phyloP scores from a whole-genome alignment of 192 early-diverging fungal genomes.

The Spizellomyces punctatus region DNA sequence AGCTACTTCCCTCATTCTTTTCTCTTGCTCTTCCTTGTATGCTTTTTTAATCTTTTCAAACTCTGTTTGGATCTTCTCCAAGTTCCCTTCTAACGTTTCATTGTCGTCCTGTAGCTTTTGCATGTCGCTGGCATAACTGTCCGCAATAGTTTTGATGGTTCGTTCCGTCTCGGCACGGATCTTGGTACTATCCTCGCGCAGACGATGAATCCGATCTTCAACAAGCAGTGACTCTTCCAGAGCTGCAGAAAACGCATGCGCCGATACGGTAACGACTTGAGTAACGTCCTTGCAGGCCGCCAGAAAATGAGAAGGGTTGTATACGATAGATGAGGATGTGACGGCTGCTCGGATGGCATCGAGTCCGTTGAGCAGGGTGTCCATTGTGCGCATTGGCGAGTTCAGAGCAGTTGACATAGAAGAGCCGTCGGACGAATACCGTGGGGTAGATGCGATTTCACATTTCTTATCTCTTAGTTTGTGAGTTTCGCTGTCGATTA shows the following conservation, averaged over 20 bases:
- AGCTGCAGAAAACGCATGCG: neutral
- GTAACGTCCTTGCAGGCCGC: slow-evolving; percentile 11
- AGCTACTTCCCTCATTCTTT: neutral
- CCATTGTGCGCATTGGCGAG: neutral
- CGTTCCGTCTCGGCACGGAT: slow-evolving; percentile 21
- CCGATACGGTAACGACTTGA: slow-evolving; percentile 1
- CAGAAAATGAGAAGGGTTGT: neutral
- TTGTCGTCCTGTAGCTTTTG: slow-evolving; percentile 10
- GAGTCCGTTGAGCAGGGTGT: neutral
- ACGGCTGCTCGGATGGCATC: slow-evolving; percentile 1
- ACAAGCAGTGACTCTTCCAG: neutral
- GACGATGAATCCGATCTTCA: slow-evolving; percentile 13
- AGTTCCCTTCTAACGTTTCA: neutral
- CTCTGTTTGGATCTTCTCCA: slow-evolving; percentile 11
- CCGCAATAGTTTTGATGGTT: slow-evolving; percentile 17
- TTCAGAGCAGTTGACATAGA: neutral
- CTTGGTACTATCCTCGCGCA: slow-evolving; percentile 9
- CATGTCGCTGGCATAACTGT: slow-evolving; percentile 14
- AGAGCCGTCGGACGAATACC: too few relatives aligned
- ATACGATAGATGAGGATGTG: neutral
- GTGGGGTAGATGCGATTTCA: neutral
- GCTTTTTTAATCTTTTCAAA: slow-evolving; percentile 11
- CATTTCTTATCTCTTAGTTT: slow-evolving; percentile 3
- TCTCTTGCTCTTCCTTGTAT: slow-evolving; percentile 1
- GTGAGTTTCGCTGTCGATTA: slow-evolving; percentile 1